A percentile compares a stretch with the other conserved stretches of the same genome.
Evolutionary conservation across 2,329 filamentous ascomycete species (phyloP).

Genomic region (Arthrobotrys megalospora): DNA sequence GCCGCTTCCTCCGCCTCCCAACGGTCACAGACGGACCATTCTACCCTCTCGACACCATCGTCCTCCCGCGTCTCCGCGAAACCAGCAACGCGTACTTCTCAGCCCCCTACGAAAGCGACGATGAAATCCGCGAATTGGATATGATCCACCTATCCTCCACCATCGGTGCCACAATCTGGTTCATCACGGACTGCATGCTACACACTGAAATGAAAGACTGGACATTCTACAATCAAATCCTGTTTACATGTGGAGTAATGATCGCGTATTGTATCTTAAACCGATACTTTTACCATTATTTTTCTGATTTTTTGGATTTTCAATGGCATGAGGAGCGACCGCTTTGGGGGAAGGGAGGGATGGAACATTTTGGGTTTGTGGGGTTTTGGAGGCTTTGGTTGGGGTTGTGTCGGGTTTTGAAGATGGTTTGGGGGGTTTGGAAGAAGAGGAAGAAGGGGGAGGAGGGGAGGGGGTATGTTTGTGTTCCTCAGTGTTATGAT

Average conservation of each 20-base stretch:
- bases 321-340: constrained; percentile 46
- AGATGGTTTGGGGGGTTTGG: not conserved
- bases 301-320: constrained; percentile 5
- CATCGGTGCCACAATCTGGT: constrained; percentile 18
- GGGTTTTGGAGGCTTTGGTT: constrained; percentile 6
- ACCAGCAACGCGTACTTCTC: not conserved
- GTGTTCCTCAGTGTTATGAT: no score
- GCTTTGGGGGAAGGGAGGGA: constrained; percentile 10
- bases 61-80: not conserved
- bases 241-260: constrained; percentile 23
- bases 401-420: not conserved
- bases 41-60: not conserved
- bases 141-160: constrained; percentile 30
- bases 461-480: not conserved
- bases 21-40: not conserved
- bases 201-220: constrained; percentile 30
- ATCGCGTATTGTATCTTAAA: constrained; percentile 31
- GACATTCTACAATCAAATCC: not conserved
- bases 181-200: constrained; percentile 35
- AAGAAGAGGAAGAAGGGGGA: not conserved
- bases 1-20: constrained; percentile 22
- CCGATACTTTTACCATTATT: constrained; percentile 12
- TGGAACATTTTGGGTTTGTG: constrained; percentile 36
- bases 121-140: constrained; percentile 9
- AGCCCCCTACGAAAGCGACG: not conserved